Conservation (phyloP, 2,329 filamentous ascomycete genomes). For the Thelonectria discophora region DNA sequence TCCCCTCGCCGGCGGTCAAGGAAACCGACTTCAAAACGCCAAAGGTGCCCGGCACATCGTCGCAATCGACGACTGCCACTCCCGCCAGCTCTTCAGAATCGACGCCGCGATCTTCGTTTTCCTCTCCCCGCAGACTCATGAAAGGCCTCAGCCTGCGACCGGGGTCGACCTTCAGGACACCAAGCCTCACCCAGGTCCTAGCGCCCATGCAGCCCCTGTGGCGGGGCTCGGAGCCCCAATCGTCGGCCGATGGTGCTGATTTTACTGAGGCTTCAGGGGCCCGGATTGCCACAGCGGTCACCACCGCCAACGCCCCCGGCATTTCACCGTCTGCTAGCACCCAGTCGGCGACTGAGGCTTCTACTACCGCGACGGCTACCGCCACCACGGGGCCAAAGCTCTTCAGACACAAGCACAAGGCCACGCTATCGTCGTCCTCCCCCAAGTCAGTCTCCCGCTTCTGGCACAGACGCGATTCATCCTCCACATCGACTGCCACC, state of each 20-base stretch:
- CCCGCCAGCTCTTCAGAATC: conserved; percentile 29
- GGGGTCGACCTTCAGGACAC: conserved; percentile 35
- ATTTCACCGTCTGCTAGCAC: conserved; percentile 14
- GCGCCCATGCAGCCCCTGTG: conserved; percentile 38
- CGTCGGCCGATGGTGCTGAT: conserved; percentile 1
- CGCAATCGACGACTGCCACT: conserved; percentile 18
- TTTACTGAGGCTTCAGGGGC: conserved; percentile 15
- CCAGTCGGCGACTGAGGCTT: conserved; percentile 7
- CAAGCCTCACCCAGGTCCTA: conserved; percentile 42
- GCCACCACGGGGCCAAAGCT: conserved; percentile 32
- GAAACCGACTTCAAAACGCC: conserved; percentile 3
- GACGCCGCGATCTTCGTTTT: conserved; percentile 38
- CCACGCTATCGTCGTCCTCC: conserved; percentile 32
- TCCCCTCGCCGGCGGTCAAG: conserved; percentile 25
- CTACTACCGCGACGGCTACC: conserved; percentile 31
- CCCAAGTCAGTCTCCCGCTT: conserved; percentile 40
- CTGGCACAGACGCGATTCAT: conserved; percentile 40
- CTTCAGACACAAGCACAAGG: conserved; percentile 20
- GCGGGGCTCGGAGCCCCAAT: conserved; percentile 36
- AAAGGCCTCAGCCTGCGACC: conserved; percentile 44
- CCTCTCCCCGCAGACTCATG: conserved; percentile 38
- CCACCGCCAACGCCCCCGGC: conserved; percentile 29
- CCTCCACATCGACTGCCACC: conserved; percentile 39
- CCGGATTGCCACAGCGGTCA: conserved; percentile 27
- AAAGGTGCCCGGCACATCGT: conserved; percentile 31